Evolutionary conservation across 805 yeast species (phyloP).

Genomic region (Saturnispora bothae): DNA sequence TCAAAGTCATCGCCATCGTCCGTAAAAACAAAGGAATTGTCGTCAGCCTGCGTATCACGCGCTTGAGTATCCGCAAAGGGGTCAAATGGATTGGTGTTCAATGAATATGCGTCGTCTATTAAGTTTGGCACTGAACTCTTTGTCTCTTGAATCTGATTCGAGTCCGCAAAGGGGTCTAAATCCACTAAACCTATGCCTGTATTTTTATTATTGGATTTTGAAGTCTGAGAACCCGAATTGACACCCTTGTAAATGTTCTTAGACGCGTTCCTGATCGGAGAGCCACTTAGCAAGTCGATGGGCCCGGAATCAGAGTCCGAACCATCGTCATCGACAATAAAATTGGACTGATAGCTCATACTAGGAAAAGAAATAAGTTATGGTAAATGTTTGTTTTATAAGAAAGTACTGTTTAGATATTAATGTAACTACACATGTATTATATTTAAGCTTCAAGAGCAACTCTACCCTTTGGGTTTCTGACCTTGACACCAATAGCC

Average conservation of each 20-base stretch:
- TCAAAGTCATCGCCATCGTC: slow-evolving; percentile 7
- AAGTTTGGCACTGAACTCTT: not conserved
- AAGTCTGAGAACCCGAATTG: too few species aligned
- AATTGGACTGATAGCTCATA: slow-evolving; percentile 10
- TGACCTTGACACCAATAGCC: slow-evolving; percentile 96
- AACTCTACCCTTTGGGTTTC: slow-evolving; percentile 98
- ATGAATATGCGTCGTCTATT: not conserved
- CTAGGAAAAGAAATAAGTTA: not conserved
- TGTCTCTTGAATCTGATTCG: not conserved
- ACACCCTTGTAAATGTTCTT: too few species aligned
- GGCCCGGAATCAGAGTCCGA: slow-evolving; percentile 12
- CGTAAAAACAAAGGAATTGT: slow-evolving; percentile 8
- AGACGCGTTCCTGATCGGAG: not conserved
- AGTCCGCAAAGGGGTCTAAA: slow-evolving; percentile 14
- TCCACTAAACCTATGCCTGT: not conserved
- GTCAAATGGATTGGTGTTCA: not conserved
- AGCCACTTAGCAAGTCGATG: slow-evolving; percentile 15
- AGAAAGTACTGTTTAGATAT: slow-evolving; percentile 1
- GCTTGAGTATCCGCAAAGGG: slow-evolving; percentile 4
- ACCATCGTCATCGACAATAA: slow-evolving; percentile 12
- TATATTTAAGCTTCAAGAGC: slow-evolving; percentile 88
- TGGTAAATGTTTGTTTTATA: not conserved
- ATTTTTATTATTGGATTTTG: too few species aligned
- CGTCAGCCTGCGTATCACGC: not conserved
- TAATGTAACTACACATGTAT: slow-evolving; percentile 4